Percentiles rank a stretch among this genome's conserved stretches.
phyloP scores from a whole-genome alignment of 2,329 filamentous ascomycete species.

The Cladophialophora bantiana region DNA sequence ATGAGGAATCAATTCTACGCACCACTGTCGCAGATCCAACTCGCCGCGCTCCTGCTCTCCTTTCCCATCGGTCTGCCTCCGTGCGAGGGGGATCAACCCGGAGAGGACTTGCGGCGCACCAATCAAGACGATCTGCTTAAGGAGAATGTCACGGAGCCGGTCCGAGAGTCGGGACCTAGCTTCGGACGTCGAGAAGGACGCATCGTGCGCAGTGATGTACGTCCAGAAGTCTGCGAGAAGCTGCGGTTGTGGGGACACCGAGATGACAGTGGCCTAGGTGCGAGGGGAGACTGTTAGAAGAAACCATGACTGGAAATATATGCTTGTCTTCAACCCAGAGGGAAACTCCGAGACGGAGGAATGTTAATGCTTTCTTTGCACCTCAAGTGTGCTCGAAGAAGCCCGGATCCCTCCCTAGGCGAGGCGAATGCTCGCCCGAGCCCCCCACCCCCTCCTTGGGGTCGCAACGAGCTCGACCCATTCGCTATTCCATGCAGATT shows the following conservation, averaged over 20 bases:
- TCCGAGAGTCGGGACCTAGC: conserved; percentile 28
- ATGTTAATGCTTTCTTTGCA: background rate
- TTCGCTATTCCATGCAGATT: background rate
- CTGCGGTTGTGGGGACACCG: conserved; percentile 40
- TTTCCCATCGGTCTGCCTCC: conserved; percentile 39
- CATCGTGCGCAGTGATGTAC: conserved; percentile 37
- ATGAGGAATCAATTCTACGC: background rate
- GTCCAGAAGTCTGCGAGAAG: conserved; percentile 43
- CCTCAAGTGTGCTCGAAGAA: background rate
- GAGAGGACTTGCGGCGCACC: conserved; percentile 45
- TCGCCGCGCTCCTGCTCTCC: conserved; percentile 29
- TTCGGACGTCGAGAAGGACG: conserved; percentile 30
- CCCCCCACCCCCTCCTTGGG: too few species aligned
- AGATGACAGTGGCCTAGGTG: conserved; percentile 41
- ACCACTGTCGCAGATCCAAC: conserved; percentile 31
- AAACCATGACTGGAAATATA: too few species aligned
- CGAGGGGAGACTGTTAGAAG: background rate
- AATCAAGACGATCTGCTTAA: conserved; percentile 46
- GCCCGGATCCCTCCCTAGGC: too few species aligned
- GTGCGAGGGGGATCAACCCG: conserved; percentile 43
- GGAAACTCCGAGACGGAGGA: too few species aligned
- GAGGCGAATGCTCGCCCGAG: background rate
- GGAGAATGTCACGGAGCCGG: conserved; percentile 43
- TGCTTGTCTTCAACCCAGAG: too few species aligned
- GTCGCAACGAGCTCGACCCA: too few species aligned